Evolutionary conservation across 345 rosid genomes (phyloP).

Genomic region (Aurinia saxatilis): DNA sequence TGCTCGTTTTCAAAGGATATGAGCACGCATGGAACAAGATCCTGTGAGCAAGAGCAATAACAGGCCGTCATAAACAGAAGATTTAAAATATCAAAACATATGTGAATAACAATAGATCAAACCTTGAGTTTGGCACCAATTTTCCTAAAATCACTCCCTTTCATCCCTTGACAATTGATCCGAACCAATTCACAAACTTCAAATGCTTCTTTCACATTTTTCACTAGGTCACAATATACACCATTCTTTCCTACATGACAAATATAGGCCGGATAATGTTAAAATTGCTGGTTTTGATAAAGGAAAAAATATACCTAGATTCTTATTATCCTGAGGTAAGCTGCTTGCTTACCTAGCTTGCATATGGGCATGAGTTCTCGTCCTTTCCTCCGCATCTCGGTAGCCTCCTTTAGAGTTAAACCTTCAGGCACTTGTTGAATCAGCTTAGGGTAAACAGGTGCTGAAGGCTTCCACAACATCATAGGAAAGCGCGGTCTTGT

Average conservation of each 20-base stretch:
- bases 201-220: conserved; percentile 75
- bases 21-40: conserved; percentile 77
- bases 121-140: conserved; percentile 96
- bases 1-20: conserved; percentile 76
- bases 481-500: conserved; percentile 77
- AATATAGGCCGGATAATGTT: background rate
- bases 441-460: conserved; percentile 79
- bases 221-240: conserved; percentile 58
- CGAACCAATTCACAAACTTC: conserved; percentile 86
- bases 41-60: conserved; percentile 38
- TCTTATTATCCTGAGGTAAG: background rate
- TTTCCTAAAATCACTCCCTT: conserved; percentile 68
- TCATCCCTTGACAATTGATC: conserved; percentile 71
- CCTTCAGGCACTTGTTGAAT: conserved; percentile 65
- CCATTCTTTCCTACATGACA: conserved; percentile 72
- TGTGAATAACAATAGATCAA: background rate
- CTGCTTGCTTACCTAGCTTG: conserved; percentile 52
- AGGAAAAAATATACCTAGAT: background rate
- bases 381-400: conserved; percentile 77
- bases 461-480: conserved; percentile 86
- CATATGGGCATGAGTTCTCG: conserved; percentile 65
- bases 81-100: background rate
- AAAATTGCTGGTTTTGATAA: background rate
- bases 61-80: background rate
- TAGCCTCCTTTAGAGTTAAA: conserved; percentile 57